Percentiles rank a stretch among this genome's conserved stretches.
These are phyloP conservation scores for Pseudogymnoascus sp. DNA, from an alignment of 2,329 filamentous ascomycete species.

Conservation along the genomic window DNA sequence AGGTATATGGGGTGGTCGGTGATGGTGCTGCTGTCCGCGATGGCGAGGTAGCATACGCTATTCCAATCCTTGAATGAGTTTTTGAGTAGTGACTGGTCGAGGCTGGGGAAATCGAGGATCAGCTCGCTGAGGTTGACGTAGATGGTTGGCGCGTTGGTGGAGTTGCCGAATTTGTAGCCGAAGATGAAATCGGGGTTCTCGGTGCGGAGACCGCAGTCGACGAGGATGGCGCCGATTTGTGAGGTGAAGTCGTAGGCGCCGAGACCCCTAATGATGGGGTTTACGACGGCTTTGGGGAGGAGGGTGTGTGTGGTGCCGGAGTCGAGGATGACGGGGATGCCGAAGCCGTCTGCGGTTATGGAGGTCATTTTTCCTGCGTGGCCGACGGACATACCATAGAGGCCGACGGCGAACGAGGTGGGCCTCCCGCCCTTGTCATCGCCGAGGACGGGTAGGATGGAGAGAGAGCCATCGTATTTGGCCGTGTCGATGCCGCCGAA, in stretches of 20 bases:
- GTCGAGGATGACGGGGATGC: constrained; percentile 55
- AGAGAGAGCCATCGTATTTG: constrained; percentile 59
- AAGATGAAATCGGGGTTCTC: constrained; percentile 34
- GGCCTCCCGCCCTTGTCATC: constrained; percentile 35
- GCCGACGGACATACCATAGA: constrained; percentile 33
- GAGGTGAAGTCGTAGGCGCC: constrained; percentile 41
- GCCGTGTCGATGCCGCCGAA: constrained; percentile 74
- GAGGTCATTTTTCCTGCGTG: constrained; percentile 31
- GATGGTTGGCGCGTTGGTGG: constrained; percentile 36
- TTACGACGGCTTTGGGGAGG: constrained; percentile 52
- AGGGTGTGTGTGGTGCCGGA: constrained; percentile 67
- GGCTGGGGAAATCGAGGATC: constrained; percentile 19
- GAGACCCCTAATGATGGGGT: constrained; percentile 44
- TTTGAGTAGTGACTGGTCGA: constrained; percentile 21
- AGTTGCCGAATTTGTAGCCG: constrained; percentile 44
- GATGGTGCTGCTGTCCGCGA: constrained; percentile 32
- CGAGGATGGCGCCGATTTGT: constrained; percentile 30
- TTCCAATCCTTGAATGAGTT: constrained; percentile 18
- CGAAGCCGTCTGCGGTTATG: constrained; percentile 22
- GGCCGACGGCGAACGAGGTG: constrained; percentile 33
- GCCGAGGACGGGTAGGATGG: constrained; percentile 45
- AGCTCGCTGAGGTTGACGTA: constrained; percentile 45
- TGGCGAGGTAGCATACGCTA: constrained; percentile 41
- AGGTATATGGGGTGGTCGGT: constrained; percentile 40
- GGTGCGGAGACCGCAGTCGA: constrained; percentile 34